These are phyloP conservation scores for Thyridium curvatum DNA, from an alignment of 2,329 filamentous ascomycete genomes.

Conservation along the genomic window DNA sequence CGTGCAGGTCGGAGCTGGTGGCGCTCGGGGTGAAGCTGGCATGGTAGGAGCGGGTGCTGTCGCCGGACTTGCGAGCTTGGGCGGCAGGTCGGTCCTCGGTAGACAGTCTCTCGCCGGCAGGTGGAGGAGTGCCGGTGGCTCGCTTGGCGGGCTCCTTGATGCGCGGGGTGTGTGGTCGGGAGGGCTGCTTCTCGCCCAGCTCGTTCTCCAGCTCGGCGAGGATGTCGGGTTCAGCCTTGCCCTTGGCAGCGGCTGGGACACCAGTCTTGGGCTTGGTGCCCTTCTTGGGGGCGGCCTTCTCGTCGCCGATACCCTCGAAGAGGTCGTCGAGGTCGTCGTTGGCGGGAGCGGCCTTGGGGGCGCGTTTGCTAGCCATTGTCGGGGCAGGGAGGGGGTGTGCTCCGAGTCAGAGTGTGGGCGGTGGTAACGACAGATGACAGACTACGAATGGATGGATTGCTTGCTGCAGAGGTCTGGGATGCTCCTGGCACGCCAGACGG, in stretches of 20 bases:
- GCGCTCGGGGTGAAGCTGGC: slow-evolving; percentile 66
- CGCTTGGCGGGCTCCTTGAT: slow-evolving; percentile 51
- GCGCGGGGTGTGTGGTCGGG: slow-evolving; percentile 79
- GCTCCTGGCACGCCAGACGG: no score
- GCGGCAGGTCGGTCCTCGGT: slow-evolving; percentile 52
- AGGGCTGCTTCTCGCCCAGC: slow-evolving; percentile 62
- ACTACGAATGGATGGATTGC: neutral
- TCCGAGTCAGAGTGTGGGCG: slow-evolving; percentile 1
- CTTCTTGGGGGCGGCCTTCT: slow-evolving; percentile 41
- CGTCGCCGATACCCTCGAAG: slow-evolving; percentile 55
- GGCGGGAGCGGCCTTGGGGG: slow-evolving; percentile 42
- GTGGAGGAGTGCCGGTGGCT: slow-evolving; percentile 40
- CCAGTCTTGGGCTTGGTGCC: slow-evolving; percentile 26
- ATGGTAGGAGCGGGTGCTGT: slow-evolving; percentile 67
- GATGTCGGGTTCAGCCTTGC: slow-evolving; percentile 50
- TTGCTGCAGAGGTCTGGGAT: no score
- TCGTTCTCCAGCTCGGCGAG: slow-evolving; percentile 80
- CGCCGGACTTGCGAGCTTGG: slow-evolving; percentile 62
- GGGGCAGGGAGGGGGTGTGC: neutral
- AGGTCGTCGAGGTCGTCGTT: slow-evolving; percentile 61
- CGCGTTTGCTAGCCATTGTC: slow-evolving; percentile 52
- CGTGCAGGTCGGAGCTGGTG: slow-evolving; percentile 55
- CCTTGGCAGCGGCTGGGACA: slow-evolving; percentile 19
- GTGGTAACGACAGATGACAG: neutral
- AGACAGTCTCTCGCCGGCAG: slow-evolving; percentile 45